Evolutionary conservation across 2,329 filamentous ascomycete species (phyloP), one percentile per base, ranked within the genome.

Genomic region (Cercospora citrullina): DNA sequence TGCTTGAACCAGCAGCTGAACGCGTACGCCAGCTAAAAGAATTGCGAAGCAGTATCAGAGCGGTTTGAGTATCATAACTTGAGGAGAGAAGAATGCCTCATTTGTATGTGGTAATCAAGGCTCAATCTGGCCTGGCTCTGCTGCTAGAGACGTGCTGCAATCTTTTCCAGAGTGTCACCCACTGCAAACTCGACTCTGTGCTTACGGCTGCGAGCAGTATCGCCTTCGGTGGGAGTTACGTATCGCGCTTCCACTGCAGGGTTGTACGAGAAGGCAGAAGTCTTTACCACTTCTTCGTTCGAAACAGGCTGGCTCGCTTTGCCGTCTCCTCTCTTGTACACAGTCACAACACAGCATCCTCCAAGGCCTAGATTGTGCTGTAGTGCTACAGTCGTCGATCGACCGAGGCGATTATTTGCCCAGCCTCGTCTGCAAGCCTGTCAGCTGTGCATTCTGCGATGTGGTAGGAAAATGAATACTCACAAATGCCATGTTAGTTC

Each of bases 301-400:
- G 87, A 84, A 5, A 95, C 78, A 48, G 83, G 82, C 3, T 82
- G 81, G 3, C 90, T 90, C 65, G 81, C 83, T 79, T 86, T 84
- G 10, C 92, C 91, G 79, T 98, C 94, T 0, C 91, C 90, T 14
- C 94, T 87, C 80, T 89, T 89, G 80, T 97, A 97, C 4, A 98
- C 91, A 0, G 92, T 94, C 23, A 94, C 91, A 0, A 98, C 94
- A 1, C 89, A 93, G 2, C 93, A 94, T 64, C 94, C 94, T 14
- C 94, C 94, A 5, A 98, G 84, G 0, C 94, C 94, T 1, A 98
- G 84, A 77, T 98, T 98, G 78, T 98, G 94, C 83, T 97, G 94
- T 72, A 98, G 83, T 66, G 91, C 91, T 68, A 88, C 88, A 69
- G 83, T 87, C 0, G 93, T 95, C 26, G 87, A 83, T 12, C 87